A percentile compares a stretch with the other conserved stretches of the same genome.
Conservation (phyloP, 371 early-diverging fungal genomes). For the Syncephalastrum contaminatum region DNA sequence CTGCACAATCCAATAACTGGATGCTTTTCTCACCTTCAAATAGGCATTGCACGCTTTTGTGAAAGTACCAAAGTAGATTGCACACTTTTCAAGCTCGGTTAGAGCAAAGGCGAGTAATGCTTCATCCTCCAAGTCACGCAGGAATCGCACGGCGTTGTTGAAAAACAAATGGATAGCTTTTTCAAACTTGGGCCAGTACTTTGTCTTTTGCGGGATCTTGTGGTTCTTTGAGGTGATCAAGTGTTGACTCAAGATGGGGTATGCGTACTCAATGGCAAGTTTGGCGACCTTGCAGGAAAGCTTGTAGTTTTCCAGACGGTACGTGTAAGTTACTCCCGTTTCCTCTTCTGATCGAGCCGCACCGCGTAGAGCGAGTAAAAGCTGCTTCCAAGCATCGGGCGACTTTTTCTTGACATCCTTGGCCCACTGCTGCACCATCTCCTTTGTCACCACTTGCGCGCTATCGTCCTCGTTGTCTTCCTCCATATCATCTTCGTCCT, state of each 20-base stretch:
- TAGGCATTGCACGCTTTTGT: constrained; percentile 80
- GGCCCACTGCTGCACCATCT: constrained; percentile 38
- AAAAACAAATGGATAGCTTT: constrained; percentile 78
- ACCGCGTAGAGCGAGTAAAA: constrained; percentile 81
- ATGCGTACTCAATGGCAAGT: constrained; percentile 52
- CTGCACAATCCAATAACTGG: neutral
- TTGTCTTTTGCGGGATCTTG: constrained; percentile 54
- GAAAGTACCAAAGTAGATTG: constrained; percentile 80
- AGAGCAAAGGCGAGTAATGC: constrained; percentile 78
- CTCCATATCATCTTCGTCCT: constrained; percentile 11
- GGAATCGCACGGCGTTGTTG: constrained; percentile 67
- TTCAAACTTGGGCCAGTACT: constrained; percentile 76
- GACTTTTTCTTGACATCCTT: constrained; percentile 29
- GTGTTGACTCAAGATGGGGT: constrained; percentile 61
- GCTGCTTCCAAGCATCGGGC: constrained; percentile 32
- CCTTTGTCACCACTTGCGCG: constrained; percentile 31
- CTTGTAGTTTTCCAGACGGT: constrained; percentile 68
- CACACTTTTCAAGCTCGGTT: constrained; percentile 69
- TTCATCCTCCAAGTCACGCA: constrained; percentile 77
- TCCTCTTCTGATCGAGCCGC: constrained; percentile 70
- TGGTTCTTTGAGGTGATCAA: constrained; percentile 51
- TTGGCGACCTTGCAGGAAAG: constrained; percentile 81
- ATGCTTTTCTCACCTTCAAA: constrained; percentile 55
- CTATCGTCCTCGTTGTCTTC: constrained; percentile 16
- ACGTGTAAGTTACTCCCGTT: constrained; percentile 41